Base-by-base conservation (phyloP, 2,329 filamentous ascomycete genomes). In the Trichoderma asperellum region DNA sequence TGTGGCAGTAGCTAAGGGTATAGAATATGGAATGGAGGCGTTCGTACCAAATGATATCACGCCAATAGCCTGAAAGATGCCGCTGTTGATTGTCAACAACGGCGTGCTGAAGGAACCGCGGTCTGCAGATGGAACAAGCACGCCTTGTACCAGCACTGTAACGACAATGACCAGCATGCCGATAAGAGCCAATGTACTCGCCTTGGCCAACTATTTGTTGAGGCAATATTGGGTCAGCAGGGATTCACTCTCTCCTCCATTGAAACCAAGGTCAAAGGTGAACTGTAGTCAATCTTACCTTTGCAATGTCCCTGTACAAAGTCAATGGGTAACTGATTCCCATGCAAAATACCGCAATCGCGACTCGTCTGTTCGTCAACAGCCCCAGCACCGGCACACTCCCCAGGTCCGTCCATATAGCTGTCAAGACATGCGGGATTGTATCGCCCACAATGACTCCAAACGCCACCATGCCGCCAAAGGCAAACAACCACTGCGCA, bases 401-500 rank as follows among this genome's bases (percentile, higher is more conserved):
- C 49, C 83, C 81, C 70, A 98, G 78, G 2, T 87, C 88, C 0
- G 96, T 94, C 83, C 95, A 97, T 5, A 97, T 80, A 5, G 94
- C 93, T 59, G 85, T 82, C 75, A 98, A 80, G 59, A 99, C 96
- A 78, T 94, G 93, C 4, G 96, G 96, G 77, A 99, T 97, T 0
- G 93, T 94, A 79, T 99, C 96, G 70, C 96, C 96, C 11, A 99
- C 92, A 76, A 99, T 97, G 76, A 99, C 94, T 73, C 94, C 96
- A 80, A 98, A 99, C 16, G 96, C 96, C 68, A 99, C 89, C 96
- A 99, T 99, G 73, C 96, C 96, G 68, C 96, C 96, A 83, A 98
- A 99, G 2, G 96, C 96, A 85, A 99, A 99, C 34, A 93, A 91
- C 95, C 95, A 99, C 83, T 99, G 96, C 61, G 96, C 96, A 71